Evolutionary conservation across 1,284 basidiomycete species (phyloP), one percentile per base, ranked within the genome.

Genomic region (Tilletia setariae): DNA sequence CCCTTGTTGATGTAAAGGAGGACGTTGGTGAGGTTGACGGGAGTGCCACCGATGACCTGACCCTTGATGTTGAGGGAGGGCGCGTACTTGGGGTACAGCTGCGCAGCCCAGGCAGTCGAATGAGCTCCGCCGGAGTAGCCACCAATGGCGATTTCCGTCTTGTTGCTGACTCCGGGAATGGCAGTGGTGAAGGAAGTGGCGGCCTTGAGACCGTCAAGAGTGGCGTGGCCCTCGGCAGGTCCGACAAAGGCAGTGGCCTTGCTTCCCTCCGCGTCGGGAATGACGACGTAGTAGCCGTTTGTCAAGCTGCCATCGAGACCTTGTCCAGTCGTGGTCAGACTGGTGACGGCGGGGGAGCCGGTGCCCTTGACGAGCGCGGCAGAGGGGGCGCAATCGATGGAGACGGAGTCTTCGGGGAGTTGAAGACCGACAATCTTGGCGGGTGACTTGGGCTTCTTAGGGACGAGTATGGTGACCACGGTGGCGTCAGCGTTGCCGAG

Each of bases 51-150:
- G 40, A 76, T 68, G 30, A 40, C 70, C 67, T 74, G 70, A 23
- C 77, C 78, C 13, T 75, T 68, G 28, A 79, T 66, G 71, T 79
- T 79, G 63, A 77, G 70, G 63, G 72, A 70, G 21, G 74, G 68
- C n/a, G 78, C 78, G 32, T 79, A 77, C 16, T 64, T 51, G 2
- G 28, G 67, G 19, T 71, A 66, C 13, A 80, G 53, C 42, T 62
- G 72, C 0, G 73, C 72, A 0, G 79, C 77, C 79, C 79, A 81
- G 2, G 76, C 79, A 0, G 74, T 74, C 4, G 79, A 79, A 0
- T 79, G 68, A 2, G 77, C 79, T 16, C 79, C 79, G 9, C 79
- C 79, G 4, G 77, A 79, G 66, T 81, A 81, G 21, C 79, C 79
- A 67, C 73, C 78, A 49, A 75, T 65, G 19, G 66, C 62, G 13